Conservation (phyloP, 768 basidiomycete species). For the Gloeopeniophorella convolvens region DNA sequence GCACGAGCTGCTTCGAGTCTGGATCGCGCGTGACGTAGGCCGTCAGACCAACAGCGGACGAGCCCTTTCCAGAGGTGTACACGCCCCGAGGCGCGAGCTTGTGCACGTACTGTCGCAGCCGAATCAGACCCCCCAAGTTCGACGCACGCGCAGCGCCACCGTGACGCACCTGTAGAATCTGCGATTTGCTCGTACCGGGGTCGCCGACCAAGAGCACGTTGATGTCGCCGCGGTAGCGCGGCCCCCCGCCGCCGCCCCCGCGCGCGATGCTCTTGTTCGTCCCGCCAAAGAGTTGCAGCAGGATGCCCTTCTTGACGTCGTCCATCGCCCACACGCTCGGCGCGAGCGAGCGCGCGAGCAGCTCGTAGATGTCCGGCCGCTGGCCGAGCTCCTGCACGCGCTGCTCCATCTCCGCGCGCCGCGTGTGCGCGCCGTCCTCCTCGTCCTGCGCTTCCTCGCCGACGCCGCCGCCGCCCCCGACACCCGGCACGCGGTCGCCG, state of each 20-base stretch:
- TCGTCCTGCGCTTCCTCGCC: constrained; percentile 56
- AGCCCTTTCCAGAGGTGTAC: constrained; percentile 96
- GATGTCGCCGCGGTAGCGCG: constrained; percentile 95
- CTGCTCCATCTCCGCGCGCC: constrained; percentile 68
- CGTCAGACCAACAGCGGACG: constrained; percentile 96
- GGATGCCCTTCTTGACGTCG: constrained; percentile 97
- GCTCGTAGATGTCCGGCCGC: constrained; percentile 78
- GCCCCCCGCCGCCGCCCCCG: constrained; percentile 94
- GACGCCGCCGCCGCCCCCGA: constrained; percentile 62
- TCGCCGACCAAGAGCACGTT: constrained; percentile 97
- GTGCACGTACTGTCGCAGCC: constrained; percentile 82
- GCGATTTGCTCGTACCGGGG: constrained; percentile 94
- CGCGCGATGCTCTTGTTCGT: constrained; percentile 93
- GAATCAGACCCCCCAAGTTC: too few relatives aligned
- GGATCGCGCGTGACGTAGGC: constrained; percentile 98
- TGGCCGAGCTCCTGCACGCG: constrained; percentile 67
- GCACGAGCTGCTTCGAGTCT: constrained; percentile 94
- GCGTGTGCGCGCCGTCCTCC: constrained; percentile 34
- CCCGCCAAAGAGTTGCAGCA: constrained; percentile 94
- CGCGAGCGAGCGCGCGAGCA: constrained; percentile 78
- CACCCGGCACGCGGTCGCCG: constrained; percentile 60
- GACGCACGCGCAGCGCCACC: too few relatives aligned
- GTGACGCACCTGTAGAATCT: constrained; percentile 89
- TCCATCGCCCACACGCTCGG: constrained; percentile 98
- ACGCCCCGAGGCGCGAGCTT: constrained; percentile 98